Evolutionary conservation across 148 eudicot species (phyloP).

Genomic region (Cornus kousa): DNA sequence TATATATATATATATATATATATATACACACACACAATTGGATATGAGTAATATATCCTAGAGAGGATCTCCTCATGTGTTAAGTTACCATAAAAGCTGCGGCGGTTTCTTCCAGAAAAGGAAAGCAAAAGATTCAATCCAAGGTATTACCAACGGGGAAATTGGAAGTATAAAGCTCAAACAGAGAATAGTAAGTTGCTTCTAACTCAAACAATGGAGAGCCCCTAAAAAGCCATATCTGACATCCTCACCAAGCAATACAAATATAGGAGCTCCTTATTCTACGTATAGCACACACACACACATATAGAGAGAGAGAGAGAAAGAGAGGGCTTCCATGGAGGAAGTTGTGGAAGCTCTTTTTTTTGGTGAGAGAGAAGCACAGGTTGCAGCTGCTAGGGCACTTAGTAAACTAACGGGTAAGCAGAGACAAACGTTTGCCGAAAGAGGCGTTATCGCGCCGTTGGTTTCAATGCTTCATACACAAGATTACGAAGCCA

Average conservation of each 20-base stretch:
- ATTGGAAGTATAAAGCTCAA: slow-evolving; percentile 11
- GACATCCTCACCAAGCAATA: slow-evolving; percentile 41
- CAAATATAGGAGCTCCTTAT: neutral
- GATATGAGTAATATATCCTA: neutral
- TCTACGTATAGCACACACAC: neutral
- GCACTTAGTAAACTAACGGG: slow-evolving; percentile 36
- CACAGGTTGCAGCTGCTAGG: slow-evolving; percentile 43
- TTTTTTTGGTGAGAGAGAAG: slow-evolving; percentile 30
- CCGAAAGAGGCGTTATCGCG: slow-evolving; percentile 46
- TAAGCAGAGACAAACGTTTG: slow-evolving; percentile 53
- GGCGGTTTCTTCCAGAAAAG: slow-evolving; percentile 38
- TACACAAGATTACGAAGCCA: slow-evolving; percentile 37
- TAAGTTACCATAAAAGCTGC: slow-evolving; percentile 5
- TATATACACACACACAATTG: neutral
- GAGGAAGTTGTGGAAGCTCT: slow-evolving; percentile 55
- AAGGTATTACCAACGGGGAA: slow-evolving; percentile 17
- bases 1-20: neutral
- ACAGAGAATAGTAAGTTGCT: slow-evolving; percentile 53
- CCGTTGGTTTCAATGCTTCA: slow-evolving; percentile 53
- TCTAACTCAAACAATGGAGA: slow-evolving; percentile 48
- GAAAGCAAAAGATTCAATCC: slow-evolving; percentile 48
- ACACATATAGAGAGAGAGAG: neutral
- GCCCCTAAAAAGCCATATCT: slow-evolving; percentile 12
- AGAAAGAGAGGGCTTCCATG: slow-evolving; percentile 23
- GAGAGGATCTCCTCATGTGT: neutral